phyloP scores from a whole-genome alignment of 2,329 filamentous ascomycete genomes.

The Monilinia laxa region DNA sequence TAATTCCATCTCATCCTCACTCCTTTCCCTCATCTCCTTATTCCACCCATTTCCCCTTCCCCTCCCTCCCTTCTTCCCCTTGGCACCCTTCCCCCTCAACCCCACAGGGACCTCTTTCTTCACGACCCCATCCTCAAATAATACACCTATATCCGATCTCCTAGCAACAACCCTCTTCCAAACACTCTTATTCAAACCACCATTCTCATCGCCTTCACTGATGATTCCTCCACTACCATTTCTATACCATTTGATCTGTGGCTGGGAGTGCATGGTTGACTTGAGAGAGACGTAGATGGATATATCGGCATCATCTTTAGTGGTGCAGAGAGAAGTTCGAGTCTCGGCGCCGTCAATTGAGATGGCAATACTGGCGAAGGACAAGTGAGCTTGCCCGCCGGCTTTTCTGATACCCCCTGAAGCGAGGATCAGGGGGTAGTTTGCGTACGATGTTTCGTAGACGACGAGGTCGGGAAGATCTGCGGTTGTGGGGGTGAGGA shows the following conservation, averaged over 20 bases:
- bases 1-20: constrained; percentile 34
- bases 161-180: constrained; percentile 48
- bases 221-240: constrained; percentile 43
- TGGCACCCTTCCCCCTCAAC: constrained; percentile 45
- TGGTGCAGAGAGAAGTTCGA: constrained; percentile 32
- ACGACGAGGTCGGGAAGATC: constrained; percentile 46
- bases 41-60: constrained; percentile 42
- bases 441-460: constrained; percentile 48
- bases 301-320: constrained; percentile 42
- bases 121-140: constrained; percentile 47
- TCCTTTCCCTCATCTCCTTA: constrained; percentile 38
- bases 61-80: constrained; percentile 42
- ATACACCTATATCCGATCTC: constrained; percentile 45
- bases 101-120: constrained; percentile 46
- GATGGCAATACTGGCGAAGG: constrained; percentile 39
- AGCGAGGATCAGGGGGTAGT: constrained; percentile 46
- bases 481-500: constrained; percentile 40
- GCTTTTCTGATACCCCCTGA: constrained; percentile 45
- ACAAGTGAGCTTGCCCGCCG: constrained; percentile 42
- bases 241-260: constrained; percentile 43
- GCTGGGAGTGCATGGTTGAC: constrained; percentile 40
- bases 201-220: constrained; percentile 37
- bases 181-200: constrained; percentile 40
- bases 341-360: constrained; percentile 38
- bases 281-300: constrained; percentile 46